phyloP scores from a whole-genome alignment of 768 basidiomycete genomes.

The Podaxis carcinomalis region DNA sequence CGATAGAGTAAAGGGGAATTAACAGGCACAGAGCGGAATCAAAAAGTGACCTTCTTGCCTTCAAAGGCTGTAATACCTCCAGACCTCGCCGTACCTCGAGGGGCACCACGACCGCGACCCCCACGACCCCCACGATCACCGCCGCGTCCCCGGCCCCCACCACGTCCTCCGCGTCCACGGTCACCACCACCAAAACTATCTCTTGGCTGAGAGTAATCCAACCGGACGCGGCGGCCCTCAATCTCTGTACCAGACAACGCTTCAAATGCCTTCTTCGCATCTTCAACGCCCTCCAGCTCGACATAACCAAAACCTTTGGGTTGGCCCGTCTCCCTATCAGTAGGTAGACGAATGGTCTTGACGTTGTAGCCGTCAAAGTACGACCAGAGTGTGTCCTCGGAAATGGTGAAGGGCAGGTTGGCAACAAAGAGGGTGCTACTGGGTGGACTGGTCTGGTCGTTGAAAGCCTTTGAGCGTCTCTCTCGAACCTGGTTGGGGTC shows the following conservation, averaged over 20 bases:
- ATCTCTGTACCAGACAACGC: constrained; percentile 68
- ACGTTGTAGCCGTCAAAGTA: constrained; percentile 87
- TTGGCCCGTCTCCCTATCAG: constrained; percentile 84
- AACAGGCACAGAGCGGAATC: constrained; percentile 6
- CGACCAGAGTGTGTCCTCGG: constrained; percentile 86
- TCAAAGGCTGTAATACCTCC: constrained; percentile 63
- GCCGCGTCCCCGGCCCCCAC: constrained; percentile 32
- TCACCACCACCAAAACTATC: constrained; percentile 52
- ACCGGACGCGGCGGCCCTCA: constrained; percentile 73
- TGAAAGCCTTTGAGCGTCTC: constrained; percentile 72
- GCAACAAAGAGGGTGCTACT: constrained; percentile 85
- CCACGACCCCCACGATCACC: constrained; percentile 35
- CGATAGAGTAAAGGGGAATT: constrained; percentile 3
- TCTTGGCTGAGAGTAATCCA: constrained; percentile 86
- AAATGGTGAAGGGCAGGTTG: constrained; percentile 76
- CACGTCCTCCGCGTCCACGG: constrained; percentile 42
- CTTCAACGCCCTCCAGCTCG: constrained; percentile 79
- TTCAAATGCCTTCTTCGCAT: constrained; percentile 77
- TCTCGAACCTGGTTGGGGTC: constrained; percentile 55
- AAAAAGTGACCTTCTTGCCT: constrained; percentile 69
- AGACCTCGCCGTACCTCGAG: constrained; percentile 45
- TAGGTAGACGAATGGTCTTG: constrained; percentile 85
- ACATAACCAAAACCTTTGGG: constrained; percentile 98
- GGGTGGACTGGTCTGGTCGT: constrained; percentile 62
- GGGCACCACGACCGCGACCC: constrained; percentile 42